Evolutionary conservation across 106 monocot genomes (phyloP).

Genomic region (Posidonia australis): DNA sequence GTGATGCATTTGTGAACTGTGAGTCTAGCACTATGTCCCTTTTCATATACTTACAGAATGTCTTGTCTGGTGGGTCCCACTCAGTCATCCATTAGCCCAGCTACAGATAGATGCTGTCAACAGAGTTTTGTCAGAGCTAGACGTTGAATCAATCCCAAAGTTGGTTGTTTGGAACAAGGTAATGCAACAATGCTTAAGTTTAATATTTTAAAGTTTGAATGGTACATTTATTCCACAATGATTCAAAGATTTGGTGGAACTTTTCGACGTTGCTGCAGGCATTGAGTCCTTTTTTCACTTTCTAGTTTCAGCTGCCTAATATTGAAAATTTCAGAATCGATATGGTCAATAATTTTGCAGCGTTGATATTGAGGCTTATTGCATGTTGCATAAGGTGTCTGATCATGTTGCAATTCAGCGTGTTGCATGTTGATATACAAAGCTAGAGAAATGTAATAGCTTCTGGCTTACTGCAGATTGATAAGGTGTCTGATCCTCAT

Average conservation of each 20-base stretch:
- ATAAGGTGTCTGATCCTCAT: conserved; percentile 54
- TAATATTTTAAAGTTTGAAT: not conserved
- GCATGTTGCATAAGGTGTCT: too few species aligned
- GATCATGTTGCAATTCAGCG: not conserved
- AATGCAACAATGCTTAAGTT: not conserved
- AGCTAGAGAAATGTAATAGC: not conserved
- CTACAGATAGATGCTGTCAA: conserved; percentile 83
- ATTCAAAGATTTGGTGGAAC: too few species aligned
- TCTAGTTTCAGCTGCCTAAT: too few species aligned
- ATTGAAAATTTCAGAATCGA: too few species aligned
- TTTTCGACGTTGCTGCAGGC: too few species aligned
- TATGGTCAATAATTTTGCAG: too few species aligned
- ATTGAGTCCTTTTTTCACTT: too few species aligned
- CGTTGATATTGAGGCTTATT: not conserved
- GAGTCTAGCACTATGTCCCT: too few species aligned
- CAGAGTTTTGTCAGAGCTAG: conserved; percentile 63
- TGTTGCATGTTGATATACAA: not conserved
- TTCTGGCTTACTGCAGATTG: conserved; percentile 35
- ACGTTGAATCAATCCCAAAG: conserved; percentile 75
- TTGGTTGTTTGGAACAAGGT: conserved; percentile 97
- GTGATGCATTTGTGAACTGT: not conserved
- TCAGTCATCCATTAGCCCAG: conserved; percentile 81
- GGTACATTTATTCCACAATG: too few species aligned
- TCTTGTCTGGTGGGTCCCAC: not conserved
- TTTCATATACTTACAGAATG: not conserved